A percentile compares a stretch with the other conserved stretches of the same genome.
Evolutionary conservation across 208 protist genomes (phyloP).

Genomic region (Angomonas ambiguus): DNA sequence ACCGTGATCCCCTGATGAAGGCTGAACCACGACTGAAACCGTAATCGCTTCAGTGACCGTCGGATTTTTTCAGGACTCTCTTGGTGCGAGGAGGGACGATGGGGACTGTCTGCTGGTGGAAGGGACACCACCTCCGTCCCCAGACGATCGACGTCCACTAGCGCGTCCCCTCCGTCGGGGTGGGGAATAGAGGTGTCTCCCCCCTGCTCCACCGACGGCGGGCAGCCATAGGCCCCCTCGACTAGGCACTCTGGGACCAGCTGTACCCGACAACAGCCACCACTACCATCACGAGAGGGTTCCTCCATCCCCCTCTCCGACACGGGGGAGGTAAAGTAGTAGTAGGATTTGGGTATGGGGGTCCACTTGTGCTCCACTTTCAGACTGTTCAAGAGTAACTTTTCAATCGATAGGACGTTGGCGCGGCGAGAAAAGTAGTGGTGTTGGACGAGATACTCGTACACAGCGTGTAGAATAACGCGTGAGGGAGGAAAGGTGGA

Average conservation of each 20-base stretch:
- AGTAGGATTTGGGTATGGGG: slow-evolving; percentile 28
- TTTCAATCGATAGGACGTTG: slow-evolving; percentile 63
- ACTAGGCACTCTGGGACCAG: neutral
- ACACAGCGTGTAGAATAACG: slow-evolving; percentile 34
- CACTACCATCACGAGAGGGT: neutral
- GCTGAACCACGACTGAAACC: too few species aligned
- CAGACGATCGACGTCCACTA: too few species aligned
- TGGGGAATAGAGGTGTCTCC: too few species aligned
- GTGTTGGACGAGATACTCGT: slow-evolving; percentile 42
- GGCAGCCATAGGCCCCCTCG: too few species aligned
- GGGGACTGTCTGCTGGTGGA: too few species aligned
- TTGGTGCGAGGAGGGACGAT: too few species aligned
- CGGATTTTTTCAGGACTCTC: too few species aligned
- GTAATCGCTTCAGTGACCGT: too few species aligned
- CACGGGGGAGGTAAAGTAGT: slow-evolving; percentile 1
- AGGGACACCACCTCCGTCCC: too few species aligned
- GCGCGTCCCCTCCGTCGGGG: too few species aligned
- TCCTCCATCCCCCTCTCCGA: neutral
- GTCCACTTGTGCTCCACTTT: slow-evolving; percentile 35
- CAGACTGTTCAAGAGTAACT: neutral
- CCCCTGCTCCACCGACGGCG: too few species aligned
- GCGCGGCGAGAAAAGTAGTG: slow-evolving; percentile 46
- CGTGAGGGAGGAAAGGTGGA: neutral
- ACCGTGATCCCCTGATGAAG: too few species aligned
- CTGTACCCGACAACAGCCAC: neutral